These are phyloP conservation scores for Cladorrhinum sp. DNA, from an alignment of 2,329 filamentous ascomycete species.

Conservation along the genomic window DNA sequence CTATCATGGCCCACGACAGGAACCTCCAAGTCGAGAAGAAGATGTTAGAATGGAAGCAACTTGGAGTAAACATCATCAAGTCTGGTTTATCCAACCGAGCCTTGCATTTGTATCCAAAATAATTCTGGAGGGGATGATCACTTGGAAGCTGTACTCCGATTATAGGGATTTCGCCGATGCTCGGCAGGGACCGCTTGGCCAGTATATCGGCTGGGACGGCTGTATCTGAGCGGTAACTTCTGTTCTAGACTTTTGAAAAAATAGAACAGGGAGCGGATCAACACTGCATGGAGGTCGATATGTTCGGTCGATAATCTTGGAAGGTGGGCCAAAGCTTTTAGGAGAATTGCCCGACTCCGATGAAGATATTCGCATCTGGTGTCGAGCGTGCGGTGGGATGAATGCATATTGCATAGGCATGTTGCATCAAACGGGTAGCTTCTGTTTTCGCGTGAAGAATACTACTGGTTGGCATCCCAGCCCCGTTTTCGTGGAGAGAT, in stretches of 20 bases:
- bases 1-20: too few relatives aligned
- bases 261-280: background rate
- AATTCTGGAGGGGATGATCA: background rate
- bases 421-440: background rate
- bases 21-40: too few relatives aligned
- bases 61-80: too few relatives aligned
- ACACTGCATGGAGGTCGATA: background rate
- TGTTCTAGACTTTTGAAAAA: background rate
- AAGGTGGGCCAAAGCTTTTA: background rate
- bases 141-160: background rate
- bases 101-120: background rate
- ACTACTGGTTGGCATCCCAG: background rate
- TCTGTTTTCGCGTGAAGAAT: background rate
- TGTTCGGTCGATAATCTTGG: background rate
- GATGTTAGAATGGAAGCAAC: background rate
- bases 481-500: background rate
- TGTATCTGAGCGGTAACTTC: background rate
- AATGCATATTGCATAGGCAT: background rate
- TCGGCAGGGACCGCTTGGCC: background rate
- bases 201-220: background rate
- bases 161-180: background rate
- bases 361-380: constrained; percentile 2
- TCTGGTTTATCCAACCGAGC: background rate
- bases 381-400: background rate
- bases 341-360: constrained; percentile 19